Percentiles rank a stretch among this genome's conserved stretches.
Evolutionary conservation across 169 alveolate species (phyloP).

Genomic region (Eimeria acervulina): DNA sequence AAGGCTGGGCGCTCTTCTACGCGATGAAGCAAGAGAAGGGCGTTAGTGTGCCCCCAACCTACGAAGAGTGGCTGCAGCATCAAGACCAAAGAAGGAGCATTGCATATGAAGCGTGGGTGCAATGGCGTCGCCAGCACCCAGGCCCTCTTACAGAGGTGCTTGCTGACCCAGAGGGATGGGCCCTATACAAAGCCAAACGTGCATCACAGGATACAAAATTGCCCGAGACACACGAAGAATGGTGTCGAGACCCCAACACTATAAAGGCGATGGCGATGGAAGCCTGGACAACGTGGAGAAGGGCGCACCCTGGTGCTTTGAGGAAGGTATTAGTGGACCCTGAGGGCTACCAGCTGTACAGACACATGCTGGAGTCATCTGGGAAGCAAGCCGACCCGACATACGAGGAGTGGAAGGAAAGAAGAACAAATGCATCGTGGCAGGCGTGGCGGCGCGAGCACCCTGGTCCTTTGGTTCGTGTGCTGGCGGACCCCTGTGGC

Average conservation of each 20-base stretch:
- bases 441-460: conserved; percentile 81
- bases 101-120: conserved; percentile 70
- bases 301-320: conserved; percentile 73
- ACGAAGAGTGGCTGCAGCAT: conserved; percentile 78
- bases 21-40: conserved; percentile 81
- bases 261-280: conserved; percentile 77
- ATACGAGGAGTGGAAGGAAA: conserved; percentile 66
- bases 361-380: conserved; percentile 58
- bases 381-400: conserved; percentile 76
- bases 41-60: conserved; percentile 63
- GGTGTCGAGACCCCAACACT: conserved; percentile 75
- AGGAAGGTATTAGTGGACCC: conserved; percentile 80
- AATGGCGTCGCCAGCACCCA: conserved; percentile 77
- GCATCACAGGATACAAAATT: conserved; percentile 63
- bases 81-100: conserved; percentile 57
- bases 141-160: conserved; percentile 80
- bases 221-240: conserved; percentile 79
- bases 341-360: conserved; percentile 72
- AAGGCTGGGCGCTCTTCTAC: conserved; percentile 77
- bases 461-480: conserved; percentile 75
- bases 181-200: conserved; percentile 67
- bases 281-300: conserved; percentile 80
- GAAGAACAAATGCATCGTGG: conserved; percentile 51
- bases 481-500: conserved; percentile 75
- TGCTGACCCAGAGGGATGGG: conserved; percentile 82